Evolutionary conservation across 257 asterid species (phyloP), one percentile per base, ranked within the genome.

Genomic region (Nicotiana otophora): DNA sequence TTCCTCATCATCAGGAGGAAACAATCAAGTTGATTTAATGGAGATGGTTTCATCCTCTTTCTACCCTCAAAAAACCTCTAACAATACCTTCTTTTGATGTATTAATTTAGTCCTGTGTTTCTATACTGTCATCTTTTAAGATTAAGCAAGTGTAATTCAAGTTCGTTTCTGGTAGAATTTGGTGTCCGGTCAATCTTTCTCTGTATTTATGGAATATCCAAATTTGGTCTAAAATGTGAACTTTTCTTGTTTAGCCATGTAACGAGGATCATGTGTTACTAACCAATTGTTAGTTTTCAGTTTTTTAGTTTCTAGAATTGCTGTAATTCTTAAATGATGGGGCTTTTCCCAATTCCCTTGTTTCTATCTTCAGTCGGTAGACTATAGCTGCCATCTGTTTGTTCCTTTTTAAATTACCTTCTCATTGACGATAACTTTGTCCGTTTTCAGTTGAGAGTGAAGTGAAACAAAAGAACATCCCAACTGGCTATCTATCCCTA

Each of bases 1-100:
- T 19, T 46, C 82, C 34, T 75, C 76, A 3, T 78, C 82, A 33
- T 31, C 54, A 5, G 33, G 55, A 33, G 66, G 57, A 10, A 28
- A 53, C 30, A 84, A 77, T 60, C 84, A 81, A n/a, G 72, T 42
- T 84, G 88, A 86, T 69, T 83, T 84, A 78, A 78, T 85, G 53
- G 86, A 87, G 70, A 80, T 84, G 84, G 64, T 84, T 63, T 82
- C 87, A 34, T 81, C 82, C 66, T 76, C 84, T 69, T 75, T 75
- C 20, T 76, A 77, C 80, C 78, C 78, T 36, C 57, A 46, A 16
- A 53, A 77, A 20, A 81, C 10, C 11, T 17, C 42, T 1, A 34
- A 4, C 1, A 84, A 62, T 39, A 51, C 19, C 20, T 69, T 70
- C 33, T 70, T 39, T 70, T 70, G 20, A 42, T 70, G 55, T n/a